Evolutionary conservation across 2,329 filamentous ascomycete genomes (phyloP).

Genomic region (Paraconiothyrium sp.): DNA sequence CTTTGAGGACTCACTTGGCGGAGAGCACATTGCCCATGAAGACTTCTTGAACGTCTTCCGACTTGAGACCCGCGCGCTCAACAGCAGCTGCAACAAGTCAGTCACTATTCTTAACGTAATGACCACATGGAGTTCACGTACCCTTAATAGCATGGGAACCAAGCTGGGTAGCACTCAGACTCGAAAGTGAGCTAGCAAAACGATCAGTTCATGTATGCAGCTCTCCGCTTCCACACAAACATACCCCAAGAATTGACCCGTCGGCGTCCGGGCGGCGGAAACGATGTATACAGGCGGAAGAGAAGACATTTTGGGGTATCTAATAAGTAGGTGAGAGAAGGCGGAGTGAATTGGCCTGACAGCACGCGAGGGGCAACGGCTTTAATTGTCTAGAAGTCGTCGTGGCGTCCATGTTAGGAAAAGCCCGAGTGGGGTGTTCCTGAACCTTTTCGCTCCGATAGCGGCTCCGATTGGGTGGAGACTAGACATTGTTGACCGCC

Average conservation of each 20-base stretch:
- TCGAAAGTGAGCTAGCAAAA: constrained; percentile 79
- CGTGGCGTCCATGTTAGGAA: constrained; percentile 31
- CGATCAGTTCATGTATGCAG: constrained; percentile 34
- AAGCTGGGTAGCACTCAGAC: constrained; percentile 84
- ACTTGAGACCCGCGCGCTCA: constrained; percentile 85
- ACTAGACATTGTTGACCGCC: constrained; percentile 26
- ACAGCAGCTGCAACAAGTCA: constrained; percentile 69
- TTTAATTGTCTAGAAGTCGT: constrained; percentile 9
- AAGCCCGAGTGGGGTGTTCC: constrained; percentile 24
- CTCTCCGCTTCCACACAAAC: constrained; percentile 41
- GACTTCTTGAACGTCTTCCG: constrained; percentile 91
- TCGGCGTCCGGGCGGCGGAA: constrained; percentile 86
- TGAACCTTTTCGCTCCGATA: constrained; percentile 28
- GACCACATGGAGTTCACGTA: constrained; percentile 52
- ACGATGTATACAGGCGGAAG: constrained; percentile 95
- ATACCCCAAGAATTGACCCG: constrained; percentile 94
- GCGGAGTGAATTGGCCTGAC: constrained; percentile 4
- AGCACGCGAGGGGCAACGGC: constrained; percentile 11
- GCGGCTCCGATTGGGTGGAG: constrained; percentile 27
- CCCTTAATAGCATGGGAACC: constrained; percentile 93
- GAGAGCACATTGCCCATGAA: constrained; percentile 98
- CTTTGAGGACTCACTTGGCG: constrained; percentile 74
- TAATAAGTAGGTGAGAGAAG: constrained; percentile 8
- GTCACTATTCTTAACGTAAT: neutral
- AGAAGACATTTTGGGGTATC: constrained; percentile 71